Percentiles rank a stretch among this genome's conserved stretches.
phyloP scores from a whole-genome alignment of 208 protist species.

The Porcisia hertigi region DNA sequence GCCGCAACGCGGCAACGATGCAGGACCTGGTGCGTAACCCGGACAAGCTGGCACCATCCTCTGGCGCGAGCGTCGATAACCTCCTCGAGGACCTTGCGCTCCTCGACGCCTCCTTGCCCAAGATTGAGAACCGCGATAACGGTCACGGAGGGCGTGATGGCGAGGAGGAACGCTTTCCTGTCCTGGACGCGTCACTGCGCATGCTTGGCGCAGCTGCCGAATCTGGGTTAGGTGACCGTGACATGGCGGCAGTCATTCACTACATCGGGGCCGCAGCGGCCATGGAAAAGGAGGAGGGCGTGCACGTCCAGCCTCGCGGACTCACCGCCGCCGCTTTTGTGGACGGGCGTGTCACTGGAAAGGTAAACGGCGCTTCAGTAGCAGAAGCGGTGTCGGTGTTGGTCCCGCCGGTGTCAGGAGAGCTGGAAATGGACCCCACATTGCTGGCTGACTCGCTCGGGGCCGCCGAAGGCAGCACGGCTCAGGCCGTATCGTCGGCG shows the following conservation, averaged over 20 bases:
- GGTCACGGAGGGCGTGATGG: slow-evolving; percentile 9
- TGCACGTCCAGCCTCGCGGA: slow-evolving; percentile 14
- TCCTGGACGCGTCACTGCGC: slow-evolving; percentile 73
- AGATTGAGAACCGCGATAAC: slow-evolving; percentile 5
- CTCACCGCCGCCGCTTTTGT: slow-evolving; percentile 14
- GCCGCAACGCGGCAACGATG: slow-evolving; percentile 81
- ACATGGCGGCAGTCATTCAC: slow-evolving; percentile 79
- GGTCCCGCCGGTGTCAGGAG: background rate
- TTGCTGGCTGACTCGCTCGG: slow-evolving; percentile 9
- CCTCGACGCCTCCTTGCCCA: slow-evolving; percentile 62
- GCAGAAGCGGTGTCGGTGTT: background rate
- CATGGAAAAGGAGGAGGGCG: slow-evolving; percentile 47
- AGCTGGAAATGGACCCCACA: slow-evolving; percentile 4
- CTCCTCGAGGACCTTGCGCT: slow-evolving; percentile 73
- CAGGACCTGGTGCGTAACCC: slow-evolving; percentile 82
- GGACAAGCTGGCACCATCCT: slow-evolving; percentile 63
- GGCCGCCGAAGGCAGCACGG: background rate
- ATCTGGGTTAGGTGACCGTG: slow-evolving; percentile 73
- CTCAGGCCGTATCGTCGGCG: background rate
- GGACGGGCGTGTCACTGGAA: background rate
- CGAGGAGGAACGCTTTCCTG: slow-evolving; percentile 72
- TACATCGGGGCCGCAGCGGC: slow-evolving; percentile 71
- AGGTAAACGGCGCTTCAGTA: background rate
- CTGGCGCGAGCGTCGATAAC: slow-evolving; percentile 53
- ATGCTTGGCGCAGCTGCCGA: slow-evolving; percentile 70